phyloP scores from a whole-genome alignment of 257 asterid species.

The Avicennia marina region DNA sequence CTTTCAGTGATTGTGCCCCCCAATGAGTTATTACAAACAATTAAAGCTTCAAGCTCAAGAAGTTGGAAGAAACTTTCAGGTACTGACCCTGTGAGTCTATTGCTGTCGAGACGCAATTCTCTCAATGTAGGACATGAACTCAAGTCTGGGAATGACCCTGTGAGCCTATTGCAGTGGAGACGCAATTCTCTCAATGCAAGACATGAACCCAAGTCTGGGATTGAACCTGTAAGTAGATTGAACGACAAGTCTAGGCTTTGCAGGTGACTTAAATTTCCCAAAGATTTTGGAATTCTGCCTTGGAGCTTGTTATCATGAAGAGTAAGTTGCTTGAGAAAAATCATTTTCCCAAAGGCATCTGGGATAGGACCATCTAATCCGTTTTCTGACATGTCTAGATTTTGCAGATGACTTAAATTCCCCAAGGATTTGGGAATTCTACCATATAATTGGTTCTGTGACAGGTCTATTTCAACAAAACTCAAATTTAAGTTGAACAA shows the following conservation, averaged over 20 bases:
- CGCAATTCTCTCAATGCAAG: not conserved
- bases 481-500: conserved; percentile 15
- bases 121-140: too few relatives aligned
- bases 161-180: too few relatives aligned
- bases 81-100: conserved; percentile 8
- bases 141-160: too few relatives aligned
- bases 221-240: not conserved
- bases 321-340: conserved; percentile 8
- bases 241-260: not conserved
- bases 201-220: conserved; percentile 11
- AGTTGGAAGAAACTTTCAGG: conserved; percentile 21
- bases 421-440: conserved; percentile 22
- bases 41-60: conserved; percentile 17
- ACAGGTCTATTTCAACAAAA: conserved; percentile 15
- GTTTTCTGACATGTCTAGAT: too few relatives aligned
- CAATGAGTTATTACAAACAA: conserved; percentile 18
- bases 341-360: conserved; percentile 18
- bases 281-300: conserved; percentile 27
- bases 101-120: too few relatives aligned
- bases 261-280: conserved; percentile 11
- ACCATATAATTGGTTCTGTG: conserved; percentile 18
- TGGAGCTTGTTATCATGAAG: conserved; percentile 7
- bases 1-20: conserved; percentile 26
- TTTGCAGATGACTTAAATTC: conserved; percentile 11
- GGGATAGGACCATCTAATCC: conserved; percentile 31